phyloP scores from a whole-genome alignment of 2,329 filamentous ascomycete genomes.

The Byssochlamys sp. region DNA sequence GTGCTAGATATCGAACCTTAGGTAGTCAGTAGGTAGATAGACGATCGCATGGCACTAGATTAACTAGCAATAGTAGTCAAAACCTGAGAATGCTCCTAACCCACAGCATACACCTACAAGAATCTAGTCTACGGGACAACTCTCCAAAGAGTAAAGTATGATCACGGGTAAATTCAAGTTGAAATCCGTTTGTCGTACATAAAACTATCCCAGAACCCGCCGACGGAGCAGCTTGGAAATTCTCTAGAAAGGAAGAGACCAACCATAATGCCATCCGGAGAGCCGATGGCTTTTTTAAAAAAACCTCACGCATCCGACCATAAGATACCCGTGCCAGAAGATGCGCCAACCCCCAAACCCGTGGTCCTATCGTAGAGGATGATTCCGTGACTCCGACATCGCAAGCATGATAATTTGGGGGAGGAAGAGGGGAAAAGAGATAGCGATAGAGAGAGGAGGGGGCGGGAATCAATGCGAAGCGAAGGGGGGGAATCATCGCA shows the following conservation, averaged over 20 bases:
- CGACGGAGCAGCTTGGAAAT: neutral
- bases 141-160: neutral
- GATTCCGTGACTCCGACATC: neutral
- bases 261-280: neutral
- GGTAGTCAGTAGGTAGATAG: too few species aligned
- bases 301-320: neutral
- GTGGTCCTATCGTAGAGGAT: neutral
- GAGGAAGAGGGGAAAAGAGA: slow-evolving; percentile 5
- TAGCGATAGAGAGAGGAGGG: neutral
- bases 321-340: neutral
- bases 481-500: slow-evolving; percentile 23
- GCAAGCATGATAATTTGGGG: slow-evolving; percentile 5
- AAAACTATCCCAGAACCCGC: neutral
- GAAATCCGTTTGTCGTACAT: neutral
- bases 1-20: too few species aligned
- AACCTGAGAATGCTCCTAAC: too few species aligned
- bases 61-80: too few species aligned
- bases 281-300: neutral
- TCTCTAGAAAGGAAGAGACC: neutral
- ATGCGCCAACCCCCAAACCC: neutral
- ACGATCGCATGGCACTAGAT: too few species aligned
- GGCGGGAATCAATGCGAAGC: slow-evolving; percentile 6
- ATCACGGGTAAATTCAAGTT: neutral
- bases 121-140: too few species aligned
- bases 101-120: too few species aligned